phyloP scores from a whole-genome alignment of 2,329 filamentous ascomycete species.

The Cercospora berteroae region DNA sequence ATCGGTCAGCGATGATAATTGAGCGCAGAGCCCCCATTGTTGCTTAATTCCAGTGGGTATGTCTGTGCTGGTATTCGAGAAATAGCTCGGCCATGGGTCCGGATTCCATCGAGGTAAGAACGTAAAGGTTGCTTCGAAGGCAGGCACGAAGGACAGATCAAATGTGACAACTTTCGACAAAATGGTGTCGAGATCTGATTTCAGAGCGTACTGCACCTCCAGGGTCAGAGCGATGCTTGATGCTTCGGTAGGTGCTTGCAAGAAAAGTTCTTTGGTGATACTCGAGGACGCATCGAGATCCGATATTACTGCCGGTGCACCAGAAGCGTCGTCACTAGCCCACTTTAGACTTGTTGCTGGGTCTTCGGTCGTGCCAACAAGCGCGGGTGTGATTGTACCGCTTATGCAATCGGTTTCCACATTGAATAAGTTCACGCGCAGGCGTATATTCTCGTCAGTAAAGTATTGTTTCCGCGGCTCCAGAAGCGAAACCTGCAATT shows the following conservation, averaged over 20 bases:
- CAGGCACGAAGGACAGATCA: conserved; percentile 70
- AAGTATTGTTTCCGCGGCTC: conserved; percentile 72
- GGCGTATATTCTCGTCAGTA: conserved; percentile 70
- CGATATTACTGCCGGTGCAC: conserved; percentile 12
- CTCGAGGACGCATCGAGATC: conserved; percentile 18
- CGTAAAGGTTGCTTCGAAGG: conserved; percentile 91
- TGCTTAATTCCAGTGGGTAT: conserved; percentile 66
- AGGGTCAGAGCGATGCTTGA: conserved; percentile 67
- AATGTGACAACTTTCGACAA: conserved; percentile 71
- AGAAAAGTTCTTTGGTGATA: conserved; percentile 16
- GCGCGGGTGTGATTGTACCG: conserved; percentile 61
- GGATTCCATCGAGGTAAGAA: conserved; percentile 75
- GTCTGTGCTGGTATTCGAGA: conserved; percentile 50
- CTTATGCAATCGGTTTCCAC: conserved; percentile 77
- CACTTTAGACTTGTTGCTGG: conserved; percentile 26
- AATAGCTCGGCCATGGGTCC: conserved; percentile 84
- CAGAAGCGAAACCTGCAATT: conserved; percentile 71
- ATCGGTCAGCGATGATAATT: conserved; percentile 70
- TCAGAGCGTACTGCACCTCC: conserved; percentile 72
- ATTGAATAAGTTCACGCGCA: conserved; percentile 72
- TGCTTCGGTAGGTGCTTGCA: conserved; percentile 45
- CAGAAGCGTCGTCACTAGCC: conserved; percentile 32
- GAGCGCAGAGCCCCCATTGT: conserved; percentile 73
- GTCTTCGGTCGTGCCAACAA: conserved; percentile 35
- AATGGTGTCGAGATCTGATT: conserved; percentile 75